phyloP scores from a whole-genome alignment of 305 asterid species.

The Fraxinus nigra region DNA sequence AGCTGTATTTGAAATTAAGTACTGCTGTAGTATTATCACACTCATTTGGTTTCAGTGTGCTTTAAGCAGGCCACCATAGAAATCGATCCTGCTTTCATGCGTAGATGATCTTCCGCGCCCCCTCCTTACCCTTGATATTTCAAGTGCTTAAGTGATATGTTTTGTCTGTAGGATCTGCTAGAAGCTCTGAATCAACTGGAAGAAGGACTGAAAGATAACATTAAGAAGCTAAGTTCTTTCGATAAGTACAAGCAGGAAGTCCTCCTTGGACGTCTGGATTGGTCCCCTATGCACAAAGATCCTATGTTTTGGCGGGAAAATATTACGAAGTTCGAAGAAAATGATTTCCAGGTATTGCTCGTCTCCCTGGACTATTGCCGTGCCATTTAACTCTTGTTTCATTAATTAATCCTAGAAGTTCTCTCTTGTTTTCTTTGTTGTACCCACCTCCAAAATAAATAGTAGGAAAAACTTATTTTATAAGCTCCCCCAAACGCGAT shows the following conservation, averaged over 20 bases:
- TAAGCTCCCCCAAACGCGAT: background rate
- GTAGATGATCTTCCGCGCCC: background rate
- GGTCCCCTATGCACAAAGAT: constrained; percentile 96
- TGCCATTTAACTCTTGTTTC: background rate
- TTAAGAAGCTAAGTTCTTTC: constrained; percentile 75
- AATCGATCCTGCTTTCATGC: background rate
- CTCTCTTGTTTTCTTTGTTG: background rate
- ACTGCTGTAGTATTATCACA: background rate
- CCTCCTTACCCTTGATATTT: background rate
- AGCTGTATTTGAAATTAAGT: constrained; percentile 8
- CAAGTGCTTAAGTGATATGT: constrained; percentile 14
- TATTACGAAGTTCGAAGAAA: constrained; percentile 67
- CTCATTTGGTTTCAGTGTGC: constrained; percentile 9
- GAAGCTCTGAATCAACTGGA: constrained; percentile 79
- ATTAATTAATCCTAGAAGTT: background rate
- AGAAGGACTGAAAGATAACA: constrained; percentile 68
- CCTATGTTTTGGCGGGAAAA: constrained; percentile 84
- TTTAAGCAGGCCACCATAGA: background rate
- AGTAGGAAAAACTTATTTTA: background rate
- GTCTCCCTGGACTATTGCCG: background rate
- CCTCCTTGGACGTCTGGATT: constrained; percentile 89
- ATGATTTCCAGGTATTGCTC: constrained; percentile 73
- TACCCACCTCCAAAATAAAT: background rate
- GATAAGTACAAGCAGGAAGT: constrained; percentile 90
- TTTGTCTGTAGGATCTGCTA: constrained; percentile 65